Base-by-base conservation (phyloP, 2,329 filamentous ascomycete genomes). In the Penicillium sp. region DNA sequence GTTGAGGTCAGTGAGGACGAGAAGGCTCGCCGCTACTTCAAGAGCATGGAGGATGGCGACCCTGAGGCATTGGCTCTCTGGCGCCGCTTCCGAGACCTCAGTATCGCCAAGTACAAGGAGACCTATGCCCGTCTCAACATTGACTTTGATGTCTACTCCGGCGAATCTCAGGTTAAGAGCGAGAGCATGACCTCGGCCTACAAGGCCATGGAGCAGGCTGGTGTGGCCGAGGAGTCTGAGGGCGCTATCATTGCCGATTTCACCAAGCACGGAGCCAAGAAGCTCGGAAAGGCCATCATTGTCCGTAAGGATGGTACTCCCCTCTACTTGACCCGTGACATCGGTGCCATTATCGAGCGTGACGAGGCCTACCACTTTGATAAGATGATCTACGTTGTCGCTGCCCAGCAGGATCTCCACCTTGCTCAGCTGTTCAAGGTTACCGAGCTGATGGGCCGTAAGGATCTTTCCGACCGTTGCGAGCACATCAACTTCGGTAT, bases 191-290 rank as follows among this genome's bases (percentile, higher is more conserved):
- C 81, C 8, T 74, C 77, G 37, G 86, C 86, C 1, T 85, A 86
- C 46, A 72, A 81, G 26, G 73, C 79, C 0, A 77, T 90, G 70
- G 78, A 82, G 61, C 81, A 84, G 52, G 81, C 82, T 52, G 82
- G 81, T 1, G 76, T 89, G 2, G 84, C 82, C 2, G 85, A 89
- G 64, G 78, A 85, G 53, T 84, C 82, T 23, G 84, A 89, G 11
- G 88, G 84, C 1, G 86, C 87, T 0, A 81, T 84, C 60, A 83
- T 88, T 60, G 85, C 90, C 48, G 86, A 91, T 70, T 85, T 90
- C 55, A 78, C 81, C 31, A 89, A 89, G 67, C 84, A 90, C 67
- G 80, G 81, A 6, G 80, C 81, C 2, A 89, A 86, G 69, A 88
- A 87, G 47, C 80, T 89, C 1, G 87, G 86, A 18, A 85, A 85